phyloP scores from a whole-genome alignment of 139 green algal species.

The Deuterostichococcus epilithicus region DNA sequence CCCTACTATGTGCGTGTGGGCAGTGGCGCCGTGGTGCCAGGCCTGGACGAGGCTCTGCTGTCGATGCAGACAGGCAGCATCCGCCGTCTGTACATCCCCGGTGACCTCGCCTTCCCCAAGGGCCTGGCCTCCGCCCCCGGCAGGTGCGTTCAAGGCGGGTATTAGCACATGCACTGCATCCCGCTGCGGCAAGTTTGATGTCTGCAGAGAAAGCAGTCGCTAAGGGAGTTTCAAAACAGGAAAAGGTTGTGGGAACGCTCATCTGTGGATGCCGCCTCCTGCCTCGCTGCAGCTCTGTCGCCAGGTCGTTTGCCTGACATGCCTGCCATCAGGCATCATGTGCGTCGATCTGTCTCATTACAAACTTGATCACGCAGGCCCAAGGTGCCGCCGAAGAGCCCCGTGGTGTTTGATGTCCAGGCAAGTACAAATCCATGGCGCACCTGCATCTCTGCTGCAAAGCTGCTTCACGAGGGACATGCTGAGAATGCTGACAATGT shows the following conservation, averaged over 20 bases:
- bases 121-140: slow-evolving; percentile 20
- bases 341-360: no score
- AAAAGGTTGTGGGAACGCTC: no score
- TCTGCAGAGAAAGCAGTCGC: no score
- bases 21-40: slow-evolving; percentile 54
- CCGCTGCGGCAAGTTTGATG: background rate
- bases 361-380: slow-evolving; percentile 62
- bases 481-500: background rate
- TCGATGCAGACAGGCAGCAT: slow-evolving; percentile 84
- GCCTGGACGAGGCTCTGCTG: slow-evolving; percentile 88
- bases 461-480: background rate
- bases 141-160: background rate
- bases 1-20: slow-evolving; percentile 88
- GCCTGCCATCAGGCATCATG: no score
- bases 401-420: slow-evolving; percentile 93
- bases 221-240: no score
- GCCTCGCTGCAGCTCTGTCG: no score
- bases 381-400: slow-evolving; percentile 62
- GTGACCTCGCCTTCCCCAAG: slow-evolving; percentile 89
- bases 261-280: no score
- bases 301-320: no score
- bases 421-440: slow-evolving; percentile 87
- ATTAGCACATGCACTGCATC: background rate
- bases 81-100: slow-evolving; percentile 90
- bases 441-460: no score